Percentiles rank a stretch among this genome's conserved stretches.
Conservation (phyloP, 139 green algal genomes). For the Coelastrella sp. region DNA sequence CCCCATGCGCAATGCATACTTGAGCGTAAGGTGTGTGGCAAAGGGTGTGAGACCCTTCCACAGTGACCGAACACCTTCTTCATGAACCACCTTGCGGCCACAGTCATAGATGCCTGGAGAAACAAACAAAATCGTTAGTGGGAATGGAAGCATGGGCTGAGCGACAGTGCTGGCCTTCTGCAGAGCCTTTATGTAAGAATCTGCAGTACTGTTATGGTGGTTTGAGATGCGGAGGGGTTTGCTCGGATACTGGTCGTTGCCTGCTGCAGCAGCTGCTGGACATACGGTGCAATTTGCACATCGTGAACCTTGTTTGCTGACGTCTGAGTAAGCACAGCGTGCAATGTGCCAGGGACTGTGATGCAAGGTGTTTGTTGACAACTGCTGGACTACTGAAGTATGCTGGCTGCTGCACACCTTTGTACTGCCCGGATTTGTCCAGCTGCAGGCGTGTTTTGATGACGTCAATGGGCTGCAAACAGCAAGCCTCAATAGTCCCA, state of each 20-base stretch:
- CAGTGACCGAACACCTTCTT: constrained; percentile 86
- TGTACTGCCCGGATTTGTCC: constrained; percentile 85
- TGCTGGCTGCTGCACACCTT: constrained; percentile 53
- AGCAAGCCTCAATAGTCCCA: constrained; percentile 90
- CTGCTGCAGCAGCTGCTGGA: not conserved
- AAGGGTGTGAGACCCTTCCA: constrained; percentile 98
- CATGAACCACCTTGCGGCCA: constrained; percentile 73
- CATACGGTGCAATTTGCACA: not conserved
- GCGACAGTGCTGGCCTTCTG: too few relatives aligned
- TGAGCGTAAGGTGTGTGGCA: constrained; percentile 94
- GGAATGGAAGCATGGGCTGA: not conserved
- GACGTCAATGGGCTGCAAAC: constrained; percentile 94
- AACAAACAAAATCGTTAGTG: not conserved
- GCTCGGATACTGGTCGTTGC: not conserved
- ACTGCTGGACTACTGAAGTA: not conserved
- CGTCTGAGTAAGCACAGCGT: not conserved
- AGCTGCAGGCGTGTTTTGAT: constrained; percentile 97
- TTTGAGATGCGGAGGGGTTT: not conserved
- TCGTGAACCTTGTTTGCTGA: not conserved
- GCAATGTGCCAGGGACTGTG: not conserved
- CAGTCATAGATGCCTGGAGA: constrained; percentile 84
- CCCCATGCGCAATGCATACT: constrained; percentile 96
- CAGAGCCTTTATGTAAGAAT: not conserved
- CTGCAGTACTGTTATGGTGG: not conserved
- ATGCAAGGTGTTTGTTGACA: not conserved